phyloP scores from a whole-genome alignment of 306 rosid genomes.

The Cicer yamashitae region DNA sequence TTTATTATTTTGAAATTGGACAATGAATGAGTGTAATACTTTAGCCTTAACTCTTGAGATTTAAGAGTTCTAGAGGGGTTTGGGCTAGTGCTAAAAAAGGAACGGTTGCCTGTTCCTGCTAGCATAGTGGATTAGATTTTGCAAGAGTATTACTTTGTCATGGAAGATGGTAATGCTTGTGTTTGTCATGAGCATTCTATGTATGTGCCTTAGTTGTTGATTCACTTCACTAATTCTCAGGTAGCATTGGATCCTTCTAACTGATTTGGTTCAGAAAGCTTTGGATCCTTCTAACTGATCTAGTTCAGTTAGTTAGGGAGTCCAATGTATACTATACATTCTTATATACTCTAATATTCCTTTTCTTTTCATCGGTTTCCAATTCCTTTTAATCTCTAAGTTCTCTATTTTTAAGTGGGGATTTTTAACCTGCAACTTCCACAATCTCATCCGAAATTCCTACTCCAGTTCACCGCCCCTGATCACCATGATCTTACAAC shows the following conservation, averaged over 20 bases:
- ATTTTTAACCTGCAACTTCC: not conserved
- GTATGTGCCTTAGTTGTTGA: constrained; percentile 5
- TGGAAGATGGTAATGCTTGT: constrained; percentile 23
- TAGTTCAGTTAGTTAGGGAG: too few relatives aligned
- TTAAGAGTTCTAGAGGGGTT: constrained; percentile 4
- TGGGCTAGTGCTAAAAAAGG: constrained; percentile 7
- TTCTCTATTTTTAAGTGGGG: not conserved
- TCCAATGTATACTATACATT: too few relatives aligned
- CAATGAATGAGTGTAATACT: not conserved
- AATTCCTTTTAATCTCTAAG: not conserved
- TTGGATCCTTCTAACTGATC: too few relatives aligned
- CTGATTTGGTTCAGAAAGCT: too few relatives aligned
- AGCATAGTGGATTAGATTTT: constrained; percentile 3
- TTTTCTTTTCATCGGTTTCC: constrained; percentile 1
- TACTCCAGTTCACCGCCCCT: not conserved
- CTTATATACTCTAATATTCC: too few relatives aligned
- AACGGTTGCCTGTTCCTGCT: not conserved
- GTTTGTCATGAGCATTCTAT: not conserved
- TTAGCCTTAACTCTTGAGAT: constrained; percentile 1
- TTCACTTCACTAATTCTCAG: constrained; percentile 19
- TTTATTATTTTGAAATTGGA: constrained; percentile 19
- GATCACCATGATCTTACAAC: not conserved
- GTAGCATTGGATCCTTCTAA: not conserved
- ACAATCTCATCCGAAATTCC: not conserved
- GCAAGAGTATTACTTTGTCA: not conserved